Percentiles rank a stretch among this genome's conserved stretches.
phyloP scores from a whole-genome alignment of 129 eudicot genomes.

The Solidago caesia region DNA sequence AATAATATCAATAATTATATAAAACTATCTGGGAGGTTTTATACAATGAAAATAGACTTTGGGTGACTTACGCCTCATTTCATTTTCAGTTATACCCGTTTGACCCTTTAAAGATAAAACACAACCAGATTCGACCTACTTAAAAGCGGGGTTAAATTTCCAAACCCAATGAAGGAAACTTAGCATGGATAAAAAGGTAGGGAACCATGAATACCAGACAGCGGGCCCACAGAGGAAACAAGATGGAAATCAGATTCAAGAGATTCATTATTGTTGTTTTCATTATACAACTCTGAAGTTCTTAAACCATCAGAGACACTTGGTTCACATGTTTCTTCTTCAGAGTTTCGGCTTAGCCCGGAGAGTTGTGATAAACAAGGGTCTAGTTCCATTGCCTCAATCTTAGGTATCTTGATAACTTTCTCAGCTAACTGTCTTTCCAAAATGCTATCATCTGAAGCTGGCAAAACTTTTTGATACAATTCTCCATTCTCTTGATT shows the following conservation, averaged over 20 bases:
- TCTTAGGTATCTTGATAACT: conserved; percentile 31
- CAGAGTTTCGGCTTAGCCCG: conserved; percentile 26
- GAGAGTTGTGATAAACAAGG: conserved; percentile 34
- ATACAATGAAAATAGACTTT: neutral
- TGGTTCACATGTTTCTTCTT: conserved; percentile 30
- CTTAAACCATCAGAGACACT: conserved; percentile 27
- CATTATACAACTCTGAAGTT: conserved; percentile 20
- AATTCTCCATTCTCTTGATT: conserved; percentile 39
- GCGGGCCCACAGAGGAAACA: conserved; percentile 34
- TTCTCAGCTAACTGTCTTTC: conserved; percentile 31
- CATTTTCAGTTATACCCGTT: no score
- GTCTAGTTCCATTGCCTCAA: conserved; percentile 39
- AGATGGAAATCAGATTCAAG: conserved; percentile 37
- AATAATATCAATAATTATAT: neutral
- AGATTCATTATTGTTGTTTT: conserved; percentile 27
- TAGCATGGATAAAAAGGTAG: conserved; percentile 15
- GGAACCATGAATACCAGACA: conserved; percentile 38
- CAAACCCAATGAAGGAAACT: neutral
- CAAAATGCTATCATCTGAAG: conserved; percentile 23
- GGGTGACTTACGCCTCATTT: no score
- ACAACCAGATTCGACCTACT: neutral
- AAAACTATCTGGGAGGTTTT: neutral
- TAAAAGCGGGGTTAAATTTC: no score
- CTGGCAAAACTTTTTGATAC: conserved; percentile 18
- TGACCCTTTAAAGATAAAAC: neutral